phyloP scores from a whole-genome alignment of 176 grass and related monocot genomes.

The Tuctoria greenei region DNA sequence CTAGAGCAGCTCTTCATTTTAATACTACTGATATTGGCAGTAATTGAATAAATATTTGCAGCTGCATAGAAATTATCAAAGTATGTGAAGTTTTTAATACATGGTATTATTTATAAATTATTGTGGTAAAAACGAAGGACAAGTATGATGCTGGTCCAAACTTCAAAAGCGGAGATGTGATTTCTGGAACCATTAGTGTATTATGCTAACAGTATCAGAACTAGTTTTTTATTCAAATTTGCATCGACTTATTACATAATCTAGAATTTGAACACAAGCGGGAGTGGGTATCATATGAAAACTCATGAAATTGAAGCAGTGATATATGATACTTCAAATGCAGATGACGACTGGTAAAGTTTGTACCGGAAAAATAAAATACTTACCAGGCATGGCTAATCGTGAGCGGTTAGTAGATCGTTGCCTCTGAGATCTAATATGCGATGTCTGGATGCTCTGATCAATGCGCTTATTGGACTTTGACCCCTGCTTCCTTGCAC shows the following conservation, averaged over 20 bases:
- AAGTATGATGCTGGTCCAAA: background rate
- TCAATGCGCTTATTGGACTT: conserved; percentile 76
- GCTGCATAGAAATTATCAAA: background rate
- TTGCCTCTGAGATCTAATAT: conserved; percentile 61
- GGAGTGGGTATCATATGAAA: background rate
- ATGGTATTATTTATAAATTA: background rate
- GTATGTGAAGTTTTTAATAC: background rate
- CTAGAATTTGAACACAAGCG: conserved; percentile 4
- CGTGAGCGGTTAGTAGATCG: conserved; percentile 56
- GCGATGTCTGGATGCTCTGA: conserved; percentile 45
- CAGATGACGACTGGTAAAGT: background rate
- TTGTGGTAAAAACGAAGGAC: background rate
- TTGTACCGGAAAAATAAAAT: background rate
- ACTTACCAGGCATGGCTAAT: conserved; percentile 68
- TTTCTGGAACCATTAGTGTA: background rate
- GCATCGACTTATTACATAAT: background rate
- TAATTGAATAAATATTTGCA: background rate
- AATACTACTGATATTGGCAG: no score
- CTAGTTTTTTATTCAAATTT: background rate
- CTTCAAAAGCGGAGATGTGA: background rate
- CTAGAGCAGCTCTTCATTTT: background rate
- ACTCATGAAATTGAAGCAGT: background rate
- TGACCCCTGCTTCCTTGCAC: conserved; percentile 59
- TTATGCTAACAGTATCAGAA: background rate
- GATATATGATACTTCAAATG: background rate